These are phyloP conservation scores for Aulographum hederae DNA, from an alignment of 2,329 filamentous ascomycete genomes.

Conservation along the genomic window DNA sequence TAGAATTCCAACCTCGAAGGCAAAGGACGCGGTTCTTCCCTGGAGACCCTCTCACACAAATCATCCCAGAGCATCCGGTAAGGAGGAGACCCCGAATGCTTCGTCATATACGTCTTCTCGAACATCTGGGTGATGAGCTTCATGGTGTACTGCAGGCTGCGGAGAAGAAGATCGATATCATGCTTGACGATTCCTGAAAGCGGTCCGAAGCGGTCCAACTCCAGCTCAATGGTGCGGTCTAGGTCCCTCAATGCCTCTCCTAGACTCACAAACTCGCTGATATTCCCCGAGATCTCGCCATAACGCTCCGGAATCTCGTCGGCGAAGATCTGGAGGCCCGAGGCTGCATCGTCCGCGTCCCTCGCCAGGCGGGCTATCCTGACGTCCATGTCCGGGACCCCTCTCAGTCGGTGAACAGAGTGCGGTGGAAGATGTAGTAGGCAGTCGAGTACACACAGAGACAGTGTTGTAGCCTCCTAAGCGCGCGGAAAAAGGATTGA, in stretches of 20 bases:
- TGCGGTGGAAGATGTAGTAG: neutral
- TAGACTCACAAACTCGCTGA: slow-evolving; percentile 36
- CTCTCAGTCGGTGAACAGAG: neutral
- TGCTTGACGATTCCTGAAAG: slow-evolving; percentile 1
- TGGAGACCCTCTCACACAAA: slow-evolving; percentile 26
- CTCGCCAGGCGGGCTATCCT: slow-evolving; percentile 23
- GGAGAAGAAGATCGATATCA: slow-evolving; percentile 4
- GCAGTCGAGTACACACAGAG: neutral
- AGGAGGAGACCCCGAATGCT: slow-evolving; percentile 18
- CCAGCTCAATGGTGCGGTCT: slow-evolving; percentile 11
- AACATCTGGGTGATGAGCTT: slow-evolving; percentile 14
- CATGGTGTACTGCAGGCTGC: slow-evolving; percentile 4
- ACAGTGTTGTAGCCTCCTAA: too few relatives aligned
- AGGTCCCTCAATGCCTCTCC: slow-evolving; percentile 30
- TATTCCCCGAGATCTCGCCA: slow-evolving; percentile 32
- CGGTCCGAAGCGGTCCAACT: slow-evolving; percentile 1
- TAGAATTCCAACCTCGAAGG: slow-evolving; percentile 30
- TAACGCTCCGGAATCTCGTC: slow-evolving; percentile 30
- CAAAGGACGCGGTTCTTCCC: slow-evolving; percentile 26
- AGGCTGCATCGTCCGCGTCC: slow-evolving; percentile 33
- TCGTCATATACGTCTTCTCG: slow-evolving; percentile 16
- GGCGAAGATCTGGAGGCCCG: slow-evolving; percentile 30
- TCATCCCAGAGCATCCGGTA: slow-evolving; percentile 33
- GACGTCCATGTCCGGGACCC: slow-evolving; percentile 13
- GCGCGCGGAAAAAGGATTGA: too few relatives aligned